Percentiles rank a stretch among this genome's conserved stretches.
Conservation (phyloP, 345 rosid species). For the Carallia pectinifolia region DNA sequence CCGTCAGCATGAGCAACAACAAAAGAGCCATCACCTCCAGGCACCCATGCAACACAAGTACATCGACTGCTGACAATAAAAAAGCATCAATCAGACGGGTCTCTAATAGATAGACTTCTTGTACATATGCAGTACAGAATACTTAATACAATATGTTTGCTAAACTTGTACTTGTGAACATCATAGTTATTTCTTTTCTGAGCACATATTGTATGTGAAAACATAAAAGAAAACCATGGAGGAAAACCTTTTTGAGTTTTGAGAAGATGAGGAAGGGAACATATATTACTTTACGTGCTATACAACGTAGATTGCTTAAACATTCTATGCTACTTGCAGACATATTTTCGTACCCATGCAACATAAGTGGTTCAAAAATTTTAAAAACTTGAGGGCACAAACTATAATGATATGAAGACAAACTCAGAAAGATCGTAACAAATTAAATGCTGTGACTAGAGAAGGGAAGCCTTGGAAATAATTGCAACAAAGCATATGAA, state of each 20-base stretch:
- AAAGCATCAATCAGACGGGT: conserved; percentile 13
- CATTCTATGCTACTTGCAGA: conserved; percentile 1
- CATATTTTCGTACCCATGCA: background rate
- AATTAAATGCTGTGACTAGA: background rate
- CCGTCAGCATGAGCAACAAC: conserved; percentile 99
- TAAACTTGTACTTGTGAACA: background rate
- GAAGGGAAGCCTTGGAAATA: conserved; percentile 5
- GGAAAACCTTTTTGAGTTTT: background rate
- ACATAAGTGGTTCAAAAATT: conserved; percentile 6
- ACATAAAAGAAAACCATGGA: background rate
- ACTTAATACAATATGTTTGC: background rate
- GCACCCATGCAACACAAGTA: conserved; percentile 89
- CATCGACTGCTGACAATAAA: conserved; percentile 67
- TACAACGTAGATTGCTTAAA: background rate
- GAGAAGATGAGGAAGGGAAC: background rate
- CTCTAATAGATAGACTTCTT: background rate
- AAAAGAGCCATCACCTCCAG: conserved; percentile 94
- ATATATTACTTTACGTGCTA: background rate
- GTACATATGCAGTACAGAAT: background rate
- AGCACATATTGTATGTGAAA: background rate
- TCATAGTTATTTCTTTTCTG: background rate
- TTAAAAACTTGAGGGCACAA: background rate
- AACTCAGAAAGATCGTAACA: background rate
- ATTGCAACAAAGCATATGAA: conserved; percentile 1
- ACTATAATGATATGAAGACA: background rate